Evolutionary conservation across 768 basidiomycete species (phyloP).

Genomic region (Amanita rubescens): DNA sequence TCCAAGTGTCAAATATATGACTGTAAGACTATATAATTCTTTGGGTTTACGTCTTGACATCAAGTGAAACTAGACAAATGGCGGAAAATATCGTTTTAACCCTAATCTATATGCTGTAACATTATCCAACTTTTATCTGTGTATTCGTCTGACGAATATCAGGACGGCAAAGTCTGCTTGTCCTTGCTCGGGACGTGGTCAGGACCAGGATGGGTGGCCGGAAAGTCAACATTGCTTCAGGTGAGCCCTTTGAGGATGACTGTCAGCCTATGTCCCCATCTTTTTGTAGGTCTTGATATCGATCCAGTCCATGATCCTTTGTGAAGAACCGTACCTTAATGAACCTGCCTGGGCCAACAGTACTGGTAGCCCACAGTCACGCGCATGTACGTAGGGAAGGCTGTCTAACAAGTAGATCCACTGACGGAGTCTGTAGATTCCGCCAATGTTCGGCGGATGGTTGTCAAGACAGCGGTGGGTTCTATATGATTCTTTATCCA

Average conservation of each 20-base stretch:
- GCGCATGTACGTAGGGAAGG: conserved; percentile 51
- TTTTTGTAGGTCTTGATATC: conserved; percentile 77
- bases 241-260: no score
- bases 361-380: conserved; percentile 67
- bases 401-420: neutral
- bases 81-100: conserved; percentile 86
- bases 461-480: conserved; percentile 76
- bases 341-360: conserved; percentile 83
- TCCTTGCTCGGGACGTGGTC: conserved; percentile 89
- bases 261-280: neutral
- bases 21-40: conserved; percentile 31
- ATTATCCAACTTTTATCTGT: conserved; percentile 8
- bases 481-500: neutral
- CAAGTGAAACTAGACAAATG: conserved; percentile 53
- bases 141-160: conserved; percentile 6
- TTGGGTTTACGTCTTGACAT: neutral
- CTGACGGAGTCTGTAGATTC: conserved; percentile 47
- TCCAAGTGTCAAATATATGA: conserved; percentile 60
- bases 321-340: conserved; percentile 89
- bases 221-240: conserved; percentile 85
- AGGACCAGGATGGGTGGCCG: conserved; percentile 90
- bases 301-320: conserved; percentile 94
- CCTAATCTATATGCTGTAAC: conserved; percentile 88
- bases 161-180: conserved; percentile 94
- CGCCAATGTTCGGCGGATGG: conserved; percentile 90